Evolutionary conservation across 106 monocot species (phyloP), one percentile per base, ranked within the genome.

Genomic region (Allium fistulosum): DNA sequence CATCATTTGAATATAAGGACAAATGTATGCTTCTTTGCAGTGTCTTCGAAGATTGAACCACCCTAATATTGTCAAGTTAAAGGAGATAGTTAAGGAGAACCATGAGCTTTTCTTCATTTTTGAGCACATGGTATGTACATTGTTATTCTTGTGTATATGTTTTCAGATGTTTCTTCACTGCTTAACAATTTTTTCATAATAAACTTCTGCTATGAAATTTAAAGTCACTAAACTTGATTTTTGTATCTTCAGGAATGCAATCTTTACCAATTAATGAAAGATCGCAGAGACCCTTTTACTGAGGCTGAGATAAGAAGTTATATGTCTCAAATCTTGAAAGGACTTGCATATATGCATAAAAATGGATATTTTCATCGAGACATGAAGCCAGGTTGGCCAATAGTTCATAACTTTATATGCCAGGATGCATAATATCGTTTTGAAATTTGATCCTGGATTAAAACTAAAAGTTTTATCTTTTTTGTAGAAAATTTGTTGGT

Each of bases 311-410:
- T 95, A 80, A 81, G 86, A 53, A 80, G 65, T 49, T 76, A 80
- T 62, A 81, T 91, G 85, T 77, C 79, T 65, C 95, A 95, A 75
- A 71, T 95, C 28, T 76, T 95, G 75, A 83, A 86, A 64, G 95
- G 83, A 56, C 95, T 95, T 76, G 65, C 79, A 4, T 86, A 91
- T 80, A 91, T 91, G 85, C 95, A 95, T 53, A 81, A 69, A 63
- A 88, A 78, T 80, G 95, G 91, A 60, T 91, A 86, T 62, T 88
- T 95, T 58, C 95, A 95, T 72, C 82, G 95, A 72, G 95, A 95
- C 70, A 69, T 95, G 60, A 95, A 95, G 74, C 95, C 95, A 74
- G 95, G 95, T 95, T 77, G 17, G 53, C 71, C 51, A 16, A 53
- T 57, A 37, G 37, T 37, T 37, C 5, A 37, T 37, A 22, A 22